Base-by-base conservation (phyloP, 1,284 basidiomycete species). In the Phlebopus sp. region DNA sequence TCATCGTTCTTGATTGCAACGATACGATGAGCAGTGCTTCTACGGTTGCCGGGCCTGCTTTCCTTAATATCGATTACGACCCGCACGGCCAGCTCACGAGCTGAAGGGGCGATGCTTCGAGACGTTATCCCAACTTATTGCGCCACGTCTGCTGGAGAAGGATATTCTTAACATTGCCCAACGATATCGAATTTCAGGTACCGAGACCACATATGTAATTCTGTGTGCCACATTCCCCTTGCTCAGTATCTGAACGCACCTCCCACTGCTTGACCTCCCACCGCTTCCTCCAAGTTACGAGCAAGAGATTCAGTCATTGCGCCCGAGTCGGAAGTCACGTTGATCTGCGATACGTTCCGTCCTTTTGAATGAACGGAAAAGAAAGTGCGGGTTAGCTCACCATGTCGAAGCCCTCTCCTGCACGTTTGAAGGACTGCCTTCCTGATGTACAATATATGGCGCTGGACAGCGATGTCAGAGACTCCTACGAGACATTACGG, bases 321-420 rank as follows among this genome's bases (percentile, higher is more conserved):
- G 2, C 71, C 71, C 21, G 63, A 62, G 53, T 82, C 79, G 27
- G 67, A 69, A 0, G 67, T 70, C 1, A 79, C 78, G 49, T 77
- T 80, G 50, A 82, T 78, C 79, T 82, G 25, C 7, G 21, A 47
- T 7, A 17, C 30, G 19, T 19, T 44, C 45, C 19, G 50, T 31
- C 3, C 14, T n/a, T 21, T 39, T n/a, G 5, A 11, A 9, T 14
- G 43, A 31, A 19, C 14, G 23, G 25, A 31, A 42, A 25, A 32
- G n/a, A 14, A 11, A 46, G 10, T 47, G 14, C 37, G 46, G 44
- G 35, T 29, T 37, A 23, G 66, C 68, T 25, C 21, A 78, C 78
- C 70, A 80, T 79, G 56, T 81, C 79, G 54, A 82, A 84, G 6
- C 81, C 81, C 59, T 84, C 69, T 10, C 70, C 63, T 2, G 75